These are phyloP conservation scores for Tuber indicum DNA, from an alignment of 495 filamentous ascomycete genomes.

Conservation along the genomic window DNA sequence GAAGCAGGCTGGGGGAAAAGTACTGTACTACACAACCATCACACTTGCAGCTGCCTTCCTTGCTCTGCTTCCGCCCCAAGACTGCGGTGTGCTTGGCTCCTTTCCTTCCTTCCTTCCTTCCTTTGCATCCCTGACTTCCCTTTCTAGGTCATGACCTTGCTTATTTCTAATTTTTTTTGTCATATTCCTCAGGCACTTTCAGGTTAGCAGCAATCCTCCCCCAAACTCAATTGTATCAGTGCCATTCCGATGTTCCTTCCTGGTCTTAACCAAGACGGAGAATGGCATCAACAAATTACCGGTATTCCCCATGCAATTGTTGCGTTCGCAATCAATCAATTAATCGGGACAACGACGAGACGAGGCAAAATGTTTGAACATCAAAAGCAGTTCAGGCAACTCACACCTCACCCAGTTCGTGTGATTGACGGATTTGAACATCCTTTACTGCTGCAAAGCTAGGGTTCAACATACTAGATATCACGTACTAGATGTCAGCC, in stretches of 20 bases:
- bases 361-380: not conserved
- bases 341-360: not conserved
- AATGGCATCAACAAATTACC: not conserved
- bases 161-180: not conserved
- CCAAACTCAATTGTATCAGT: not conserved
- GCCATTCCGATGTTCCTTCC: not conserved
- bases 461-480: not conserved
- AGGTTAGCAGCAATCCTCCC: not conserved
- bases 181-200: not conserved
- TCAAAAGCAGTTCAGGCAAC: not conserved
- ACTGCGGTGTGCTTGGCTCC: not conserved
- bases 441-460: not conserved
- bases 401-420: not conserved
- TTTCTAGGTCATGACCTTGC: not conserved
- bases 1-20: not conserved
- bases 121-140: not conserved
- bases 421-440: not conserved
- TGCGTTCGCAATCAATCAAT: not conserved
- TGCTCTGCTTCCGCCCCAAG: not conserved
- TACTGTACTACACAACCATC: not conserved
- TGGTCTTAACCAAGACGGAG: not conserved
- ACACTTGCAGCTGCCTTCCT: not conserved
- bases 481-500: too few relatives aligned
- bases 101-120: not conserved
- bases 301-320: not conserved